Evolutionary conservation across 2,329 filamentous ascomycete genomes (phyloP), one percentile per base, ranked within the genome.

Genomic region (Allantophomopsis cytisporea): DNA sequence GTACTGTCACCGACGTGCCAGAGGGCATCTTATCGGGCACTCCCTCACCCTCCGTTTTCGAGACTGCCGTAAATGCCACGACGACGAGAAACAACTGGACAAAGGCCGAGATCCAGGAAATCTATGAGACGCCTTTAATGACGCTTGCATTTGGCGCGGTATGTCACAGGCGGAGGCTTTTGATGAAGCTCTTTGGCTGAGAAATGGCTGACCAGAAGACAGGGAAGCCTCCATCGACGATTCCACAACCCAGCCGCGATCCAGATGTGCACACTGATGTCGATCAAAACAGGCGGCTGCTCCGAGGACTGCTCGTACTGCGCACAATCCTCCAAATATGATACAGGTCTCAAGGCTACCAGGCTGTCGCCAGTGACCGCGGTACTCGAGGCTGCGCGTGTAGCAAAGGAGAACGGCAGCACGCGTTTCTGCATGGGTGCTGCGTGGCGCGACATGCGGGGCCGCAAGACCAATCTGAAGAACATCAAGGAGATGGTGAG

Each of bases 401-500:
- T 75, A 23, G 87, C 87, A 43, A 84, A 83, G 53, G 76, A 75
- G 41, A 91, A 91, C 47, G 87, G 87, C 37, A 87, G 81, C 64
- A 93, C 85, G 7, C 76, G 87, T 2, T 94, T 94, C 70, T 94
- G 87, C 63, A 94, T 94, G 86, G 87, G 87, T 7, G 87, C 87
- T 3, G 87, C 87, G 0, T 94, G 87, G 87, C 69, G 87, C 31
- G 87, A 94, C 60, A 94, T 94, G 87, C 80, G 84, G 12, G 87
- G 87, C 14, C 81, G 87, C 47, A 91, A 88, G 62, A 85, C 81
- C 35, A 80, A 76, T 47, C 64, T 94, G 39, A 79, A 78, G 60
- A 91, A 91, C 58, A 80, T 94, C 59, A 83, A 83, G 54, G 76
- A 73, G 39, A 94, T 94, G 87, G 76, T 94, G 4, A 69, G 75